phyloP scores from a whole-genome alignment of 2,329 filamentous ascomycete genomes.

The Arthroderma sp. region DNA sequence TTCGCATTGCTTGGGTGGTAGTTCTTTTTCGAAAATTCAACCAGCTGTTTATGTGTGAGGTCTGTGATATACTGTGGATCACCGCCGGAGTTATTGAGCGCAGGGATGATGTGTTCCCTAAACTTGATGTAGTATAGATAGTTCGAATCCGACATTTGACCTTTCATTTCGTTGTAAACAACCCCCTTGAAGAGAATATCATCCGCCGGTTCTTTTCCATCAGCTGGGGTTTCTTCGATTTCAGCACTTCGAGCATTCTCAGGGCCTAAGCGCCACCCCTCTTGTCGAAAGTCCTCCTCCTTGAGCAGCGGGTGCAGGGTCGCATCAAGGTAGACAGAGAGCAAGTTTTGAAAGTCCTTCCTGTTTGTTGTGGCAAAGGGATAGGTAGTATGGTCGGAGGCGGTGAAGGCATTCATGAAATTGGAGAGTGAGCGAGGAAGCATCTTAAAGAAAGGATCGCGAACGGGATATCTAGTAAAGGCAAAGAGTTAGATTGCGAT shows the following conservation, averaged over 20 bases:
- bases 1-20: conserved; percentile 98
- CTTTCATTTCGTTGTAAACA: conserved; percentile 99
- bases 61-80: conserved; percentile 95
- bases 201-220: conserved; percentile 13
- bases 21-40: conserved; percentile 77
- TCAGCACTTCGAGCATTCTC: conserved; percentile 60
- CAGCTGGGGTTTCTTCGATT: conserved; percentile 27
- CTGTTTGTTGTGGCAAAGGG: conserved; percentile 94
- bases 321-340: conserved; percentile 93
- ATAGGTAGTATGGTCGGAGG: conserved; percentile 91
- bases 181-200: conserved; percentile 81
- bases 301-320: conserved; percentile 84
- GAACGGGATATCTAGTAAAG: conserved; percentile 66
- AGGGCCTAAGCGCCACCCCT: conserved; percentile 91
- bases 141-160: conserved; percentile 92
- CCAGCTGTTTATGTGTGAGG: conserved; percentile 78
- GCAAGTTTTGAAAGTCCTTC: conserved; percentile 88
- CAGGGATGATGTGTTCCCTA: conserved; percentile 85
- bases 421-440: conserved; percentile 94
- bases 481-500: neutral
- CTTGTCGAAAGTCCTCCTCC: conserved; percentile 82
- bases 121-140: conserved; percentile 95
- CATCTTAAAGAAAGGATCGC: conserved; percentile 99
- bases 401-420: conserved; percentile 99
- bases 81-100: conserved; percentile 90